These are phyloP conservation scores for Allodekkera sacchari DNA, from an alignment of 805 yeast species.

Conservation along the genomic window DNA sequence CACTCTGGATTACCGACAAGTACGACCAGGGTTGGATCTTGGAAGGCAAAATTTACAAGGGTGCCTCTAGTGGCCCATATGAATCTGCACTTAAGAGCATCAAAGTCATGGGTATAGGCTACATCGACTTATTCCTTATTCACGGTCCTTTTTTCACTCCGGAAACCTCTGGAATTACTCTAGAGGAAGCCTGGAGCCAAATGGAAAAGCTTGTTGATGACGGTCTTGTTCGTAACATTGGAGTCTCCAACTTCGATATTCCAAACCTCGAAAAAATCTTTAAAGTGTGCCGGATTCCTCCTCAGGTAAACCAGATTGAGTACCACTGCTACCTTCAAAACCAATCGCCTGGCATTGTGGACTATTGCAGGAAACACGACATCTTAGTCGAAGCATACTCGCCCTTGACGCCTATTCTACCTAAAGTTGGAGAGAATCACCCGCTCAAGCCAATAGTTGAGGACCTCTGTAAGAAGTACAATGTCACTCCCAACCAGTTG, in stretches of 20 bases:
- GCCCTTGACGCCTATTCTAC: constrained; percentile 57
- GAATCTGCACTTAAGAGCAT: constrained; percentile 40
- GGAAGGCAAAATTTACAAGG: constrained; percentile 7
- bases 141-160: constrained; percentile 47
- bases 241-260: constrained; percentile 54
- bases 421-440: constrained; percentile 32
- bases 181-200: constrained; percentile 45
- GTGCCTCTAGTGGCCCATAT: constrained; percentile 32
- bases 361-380: constrained; percentile 39
- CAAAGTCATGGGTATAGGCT: constrained; percentile 38
- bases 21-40: constrained; percentile 33
- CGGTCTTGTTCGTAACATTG: constrained; percentile 41
- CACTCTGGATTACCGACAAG: constrained; percentile 55
- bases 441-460: constrained; percentile 28
- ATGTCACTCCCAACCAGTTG: constrained; percentile 52
- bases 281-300: constrained; percentile 36
- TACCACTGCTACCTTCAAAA: constrained; percentile 58
- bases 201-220: constrained; percentile 33
- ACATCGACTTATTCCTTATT: constrained; percentile 53
- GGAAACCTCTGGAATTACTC: constrained; percentile 34
- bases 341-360: constrained; percentile 48
- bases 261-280: constrained; percentile 36
- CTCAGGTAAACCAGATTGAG: constrained; percentile 64
- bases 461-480: constrained; percentile 47
- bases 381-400: constrained; percentile 57